phyloP scores from a whole-genome alignment of 768 basidiomycete genomes.

The Arthromyces matolae region DNA sequence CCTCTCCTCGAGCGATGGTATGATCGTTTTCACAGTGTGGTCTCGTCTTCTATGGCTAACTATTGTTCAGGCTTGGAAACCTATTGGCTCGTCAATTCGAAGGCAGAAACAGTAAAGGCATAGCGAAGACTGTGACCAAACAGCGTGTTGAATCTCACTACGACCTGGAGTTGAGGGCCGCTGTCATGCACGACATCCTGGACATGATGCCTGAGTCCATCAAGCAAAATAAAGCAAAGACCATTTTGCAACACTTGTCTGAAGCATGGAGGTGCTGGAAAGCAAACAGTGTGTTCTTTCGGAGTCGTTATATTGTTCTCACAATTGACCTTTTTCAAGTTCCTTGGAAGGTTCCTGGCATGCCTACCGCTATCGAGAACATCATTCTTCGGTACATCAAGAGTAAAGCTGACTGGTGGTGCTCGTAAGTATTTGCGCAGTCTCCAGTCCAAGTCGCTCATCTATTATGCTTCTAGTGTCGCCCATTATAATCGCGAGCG shows the following conservation, averaged over 20 bases:
- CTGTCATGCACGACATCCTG: constrained; percentile 99
- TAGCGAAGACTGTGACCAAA: constrained; percentile 98
- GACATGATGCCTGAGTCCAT: constrained; percentile 99
- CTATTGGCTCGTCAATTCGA: constrained; percentile 97
- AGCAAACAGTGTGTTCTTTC: constrained; percentile 64
- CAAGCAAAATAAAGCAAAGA: constrained; percentile 99
- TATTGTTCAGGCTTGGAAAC: constrained; percentile 76
- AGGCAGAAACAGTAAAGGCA: constrained; percentile 92
- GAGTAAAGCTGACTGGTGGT: constrained; percentile 99
- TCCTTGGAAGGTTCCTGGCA: constrained; percentile 99
- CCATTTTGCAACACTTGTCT: constrained; percentile 94
- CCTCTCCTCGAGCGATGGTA: constrained; percentile 95
- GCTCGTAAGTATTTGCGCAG: constrained; percentile 52
- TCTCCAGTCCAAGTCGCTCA: not conserved
- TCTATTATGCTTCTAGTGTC: constrained; percentile 44
- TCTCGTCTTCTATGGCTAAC: too few relatives aligned
- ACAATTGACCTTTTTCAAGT: constrained; percentile 38
- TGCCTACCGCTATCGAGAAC: constrained; percentile 99
- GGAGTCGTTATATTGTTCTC: constrained; percentile 1
- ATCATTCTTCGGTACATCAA: constrained; percentile 99
- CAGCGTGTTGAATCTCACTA: constrained; percentile 99
- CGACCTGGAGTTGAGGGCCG: constrained; percentile 93
- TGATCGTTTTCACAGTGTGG: constrained; percentile 17
- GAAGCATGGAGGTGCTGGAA: constrained; percentile 99
- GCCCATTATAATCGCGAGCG: constrained; percentile 98